Evolutionary conservation across 2,329 filamentous ascomycete species (phyloP).

Genomic region (Fusarium sp.): DNA sequence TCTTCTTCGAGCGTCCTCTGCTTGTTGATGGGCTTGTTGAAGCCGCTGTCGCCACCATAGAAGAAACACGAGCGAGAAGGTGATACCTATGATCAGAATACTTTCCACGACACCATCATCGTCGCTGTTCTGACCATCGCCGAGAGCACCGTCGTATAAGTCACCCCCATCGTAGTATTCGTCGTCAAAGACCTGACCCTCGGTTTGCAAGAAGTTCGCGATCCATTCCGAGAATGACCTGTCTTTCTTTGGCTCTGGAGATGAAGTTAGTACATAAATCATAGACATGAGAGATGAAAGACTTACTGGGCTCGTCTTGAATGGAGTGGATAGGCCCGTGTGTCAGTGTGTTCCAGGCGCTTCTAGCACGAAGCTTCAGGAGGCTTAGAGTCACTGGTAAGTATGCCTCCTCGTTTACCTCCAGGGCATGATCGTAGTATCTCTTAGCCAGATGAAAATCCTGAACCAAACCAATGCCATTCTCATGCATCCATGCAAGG

Average conservation of each 20-base stretch:
- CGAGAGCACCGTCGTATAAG: slow-evolving; percentile 65
- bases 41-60: slow-evolving; percentile 83
- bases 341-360: slow-evolving; percentile 94
- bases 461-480: slow-evolving; percentile 90
- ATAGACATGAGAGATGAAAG: not conserved
- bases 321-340: slow-evolving; percentile 93
- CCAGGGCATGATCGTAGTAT: slow-evolving; percentile 92
- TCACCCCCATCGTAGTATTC: slow-evolving; percentile 65
- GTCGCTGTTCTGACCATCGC: slow-evolving; percentile 72
- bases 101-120: slow-evolving; percentile 83
- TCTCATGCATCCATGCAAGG: slow-evolving; percentile 99
- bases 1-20: slow-evolving; percentile 48
- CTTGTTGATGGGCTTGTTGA: slow-evolving; percentile 65
- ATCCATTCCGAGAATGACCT: slow-evolving; percentile 90
- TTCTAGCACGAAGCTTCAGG: slow-evolving; percentile 83
- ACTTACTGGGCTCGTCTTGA: slow-evolving; percentile 84
- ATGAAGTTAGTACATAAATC: slow-evolving; percentile 44
- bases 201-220: slow-evolving; percentile 81
- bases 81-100: slow-evolving; percentile 82
- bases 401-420: slow-evolving; percentile 93
- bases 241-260: slow-evolving; percentile 72
- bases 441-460: slow-evolving; percentile 98
- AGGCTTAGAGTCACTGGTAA: slow-evolving; percentile 90
- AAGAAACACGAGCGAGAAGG: slow-evolving; percentile 77
- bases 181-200: slow-evolving; percentile 73